phyloP scores from a whole-genome alignment of 495 filamentous ascomycete genomes.

The Beverwykella pulmonaria region DNA sequence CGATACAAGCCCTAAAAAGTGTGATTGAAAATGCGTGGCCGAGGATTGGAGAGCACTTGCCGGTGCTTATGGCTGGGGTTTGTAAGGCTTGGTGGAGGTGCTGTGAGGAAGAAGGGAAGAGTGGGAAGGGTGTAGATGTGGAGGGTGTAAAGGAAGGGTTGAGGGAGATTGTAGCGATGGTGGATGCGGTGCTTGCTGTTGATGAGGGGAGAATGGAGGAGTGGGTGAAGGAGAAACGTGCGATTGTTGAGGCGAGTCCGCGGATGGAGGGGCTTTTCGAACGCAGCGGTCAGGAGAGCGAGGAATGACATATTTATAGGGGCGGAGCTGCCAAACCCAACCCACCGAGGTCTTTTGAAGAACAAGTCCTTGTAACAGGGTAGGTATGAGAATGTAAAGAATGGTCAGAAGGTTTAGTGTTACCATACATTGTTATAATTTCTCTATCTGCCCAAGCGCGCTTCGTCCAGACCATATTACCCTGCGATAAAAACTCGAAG shows the following conservation, averaged over 20 bases:
- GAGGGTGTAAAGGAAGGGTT: slow-evolving; percentile 53
- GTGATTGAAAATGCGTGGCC: slow-evolving; percentile 75
- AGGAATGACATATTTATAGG: too few relatives aligned
- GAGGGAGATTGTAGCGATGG: slow-evolving; percentile 49
- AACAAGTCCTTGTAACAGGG: too few relatives aligned
- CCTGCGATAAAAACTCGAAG: too few relatives aligned
- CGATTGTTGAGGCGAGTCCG: neutral
- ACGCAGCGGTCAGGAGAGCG: too few relatives aligned
- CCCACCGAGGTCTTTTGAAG: too few relatives aligned
- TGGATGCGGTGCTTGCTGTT: slow-evolving; percentile 41
- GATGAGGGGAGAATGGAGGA: slow-evolving; percentile 31
- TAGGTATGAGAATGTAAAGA: too few relatives aligned
- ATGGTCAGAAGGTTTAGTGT: too few relatives aligned
- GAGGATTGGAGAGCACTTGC: slow-evolving; percentile 63
- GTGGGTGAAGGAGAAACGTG: slow-evolving; percentile 24
- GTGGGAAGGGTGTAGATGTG: slow-evolving; percentile 32
- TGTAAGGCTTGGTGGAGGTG: slow-evolving; percentile 56
- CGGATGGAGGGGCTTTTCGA: neutral
- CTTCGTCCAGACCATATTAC: too few relatives aligned
- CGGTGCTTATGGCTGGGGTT: slow-evolving; percentile 69
- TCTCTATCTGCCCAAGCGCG: too few relatives aligned
- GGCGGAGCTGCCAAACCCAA: too few relatives aligned
- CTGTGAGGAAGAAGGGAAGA: slow-evolving; percentile 5
- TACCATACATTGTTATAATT: too few relatives aligned
- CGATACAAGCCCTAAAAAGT: slow-evolving; percentile 57